Evolutionary conservation across 2,329 filamentous ascomycete genomes (phyloP).

Genomic region (Fusarium staphyleae): DNA sequence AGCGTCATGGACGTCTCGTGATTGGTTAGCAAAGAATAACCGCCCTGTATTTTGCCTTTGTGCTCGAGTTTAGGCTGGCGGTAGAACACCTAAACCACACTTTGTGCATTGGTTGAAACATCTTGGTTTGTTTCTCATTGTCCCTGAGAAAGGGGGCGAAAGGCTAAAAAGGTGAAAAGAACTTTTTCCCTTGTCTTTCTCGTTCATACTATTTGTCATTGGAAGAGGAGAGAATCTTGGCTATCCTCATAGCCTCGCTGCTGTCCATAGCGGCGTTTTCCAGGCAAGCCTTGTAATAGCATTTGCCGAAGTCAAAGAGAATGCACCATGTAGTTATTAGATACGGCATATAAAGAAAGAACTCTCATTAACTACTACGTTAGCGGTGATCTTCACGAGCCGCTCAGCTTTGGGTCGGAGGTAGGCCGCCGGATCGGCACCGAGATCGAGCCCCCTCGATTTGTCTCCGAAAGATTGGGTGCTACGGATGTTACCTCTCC

Average conservation of each 20-base stretch:
- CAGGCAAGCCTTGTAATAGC: no score
- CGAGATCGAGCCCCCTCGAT: neutral
- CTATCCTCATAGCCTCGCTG: no score
- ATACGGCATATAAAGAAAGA: no score
- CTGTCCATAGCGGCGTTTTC: no score
- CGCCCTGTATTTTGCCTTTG: neutral
- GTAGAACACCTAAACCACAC: neutral
- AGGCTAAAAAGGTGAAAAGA: neutral
- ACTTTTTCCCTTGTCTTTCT: no score
- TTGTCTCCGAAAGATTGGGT: neutral
- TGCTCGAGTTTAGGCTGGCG: neutral
- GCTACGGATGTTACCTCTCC: neutral
- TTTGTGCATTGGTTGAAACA: neutral
- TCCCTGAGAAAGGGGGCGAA: neutral
- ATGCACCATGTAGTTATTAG: no score
- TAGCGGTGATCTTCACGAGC: neutral
- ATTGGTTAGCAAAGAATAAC: neutral
- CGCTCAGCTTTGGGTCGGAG: neutral
- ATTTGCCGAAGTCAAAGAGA: no score
- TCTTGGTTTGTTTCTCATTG: neutral
- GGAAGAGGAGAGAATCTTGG: no score
- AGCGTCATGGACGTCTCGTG: neutral
- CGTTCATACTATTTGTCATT: no score
- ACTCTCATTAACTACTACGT: neutral
- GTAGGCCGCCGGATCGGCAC: neutral